Evolutionary conservation across 1,284 basidiomycete genomes (phyloP).

Genomic region (Leccinum angustisporum): DNA sequence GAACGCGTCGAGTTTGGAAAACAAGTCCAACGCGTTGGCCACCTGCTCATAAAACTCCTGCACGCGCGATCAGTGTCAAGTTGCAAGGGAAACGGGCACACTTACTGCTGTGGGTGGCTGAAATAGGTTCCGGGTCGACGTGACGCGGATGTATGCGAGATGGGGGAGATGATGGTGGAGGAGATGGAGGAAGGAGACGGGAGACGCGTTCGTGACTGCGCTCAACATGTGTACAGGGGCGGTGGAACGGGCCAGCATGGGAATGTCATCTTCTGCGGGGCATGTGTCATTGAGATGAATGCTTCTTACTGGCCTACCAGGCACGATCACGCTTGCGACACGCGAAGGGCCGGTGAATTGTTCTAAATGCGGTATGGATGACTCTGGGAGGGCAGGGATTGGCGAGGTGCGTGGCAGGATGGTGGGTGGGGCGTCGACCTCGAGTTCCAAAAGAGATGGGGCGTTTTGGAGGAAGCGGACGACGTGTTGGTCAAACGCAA

Average conservation of each 20-base stretch:
- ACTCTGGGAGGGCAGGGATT: slow-evolving; percentile 33
- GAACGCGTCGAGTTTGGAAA: slow-evolving; percentile 58
- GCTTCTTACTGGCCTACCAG: slow-evolving; percentile 60
- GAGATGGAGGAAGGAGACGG: slow-evolving; percentile 44
- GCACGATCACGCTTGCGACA: slow-evolving; percentile 53
- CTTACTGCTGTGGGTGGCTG: slow-evolving; percentile 49
- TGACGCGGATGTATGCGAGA: slow-evolving; percentile 52
- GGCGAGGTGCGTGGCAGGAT: slow-evolving; percentile 17
- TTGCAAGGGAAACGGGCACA: slow-evolving; percentile 9
- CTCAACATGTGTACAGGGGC: slow-evolving; percentile 44
- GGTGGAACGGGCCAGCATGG: slow-evolving; percentile 47
- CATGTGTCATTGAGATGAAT: slow-evolving; percentile 59
- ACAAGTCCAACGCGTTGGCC: slow-evolving; percentile 51
- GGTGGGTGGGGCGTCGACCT: slow-evolving; percentile 44
- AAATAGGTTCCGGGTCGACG: slow-evolving; percentile 48
- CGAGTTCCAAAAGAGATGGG: slow-evolving; percentile 51
- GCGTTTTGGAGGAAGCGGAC: slow-evolving; percentile 55
- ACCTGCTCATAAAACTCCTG: slow-evolving; percentile 66
- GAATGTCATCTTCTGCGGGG: slow-evolving; percentile 53
- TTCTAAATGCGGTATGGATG: slow-evolving; percentile 49
- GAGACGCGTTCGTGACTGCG: slow-evolving; percentile 45
- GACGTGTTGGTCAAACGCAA: slow-evolving; percentile 57
- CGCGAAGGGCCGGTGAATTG: slow-evolving; percentile 61
- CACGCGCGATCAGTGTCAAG: slow-evolving; percentile 17
- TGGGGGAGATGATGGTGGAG: slow-evolving; percentile 47